Evolutionary conservation across 768 basidiomycete genomes (phyloP).

Genomic region (Mrakia gelida): DNA sequence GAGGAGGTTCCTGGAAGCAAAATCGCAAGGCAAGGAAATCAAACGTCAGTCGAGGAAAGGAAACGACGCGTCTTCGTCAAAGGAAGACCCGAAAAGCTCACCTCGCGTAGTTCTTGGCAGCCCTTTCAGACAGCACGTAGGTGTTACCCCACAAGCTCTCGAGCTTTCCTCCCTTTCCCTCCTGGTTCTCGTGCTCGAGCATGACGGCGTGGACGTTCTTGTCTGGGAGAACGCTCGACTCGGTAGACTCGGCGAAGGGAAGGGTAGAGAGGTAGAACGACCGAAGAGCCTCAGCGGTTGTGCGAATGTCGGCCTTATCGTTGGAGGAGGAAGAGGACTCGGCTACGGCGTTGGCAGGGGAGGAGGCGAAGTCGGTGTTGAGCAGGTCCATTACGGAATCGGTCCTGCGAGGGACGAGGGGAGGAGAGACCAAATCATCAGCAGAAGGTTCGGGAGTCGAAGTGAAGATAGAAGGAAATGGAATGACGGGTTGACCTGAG

Average conservation of each 20-base stretch:
- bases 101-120: slow-evolving; percentile 52
- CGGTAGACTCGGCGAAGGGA: background rate
- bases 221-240: too few species aligned
- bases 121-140: slow-evolving; percentile 52
- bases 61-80: background rate
- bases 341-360: too few species aligned
- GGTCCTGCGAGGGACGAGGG: slow-evolving; percentile 8
- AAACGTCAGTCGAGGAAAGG: too few species aligned
- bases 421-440: too few species aligned
- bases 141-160: slow-evolving; percentile 36
- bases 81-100: too few species aligned
- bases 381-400: slow-evolving; percentile 33
- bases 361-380: slow-evolving; percentile 31
- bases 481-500: background rate
- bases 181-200: background rate
- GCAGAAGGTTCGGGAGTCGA: too few species aligned
- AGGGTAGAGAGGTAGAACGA: background rate
- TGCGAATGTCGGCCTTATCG: too few species aligned
- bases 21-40: too few species aligned
- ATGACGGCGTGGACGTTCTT: background rate
- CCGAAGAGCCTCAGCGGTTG: background rate
- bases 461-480: too few species aligned
- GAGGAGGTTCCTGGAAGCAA: slow-evolving; percentile 48
- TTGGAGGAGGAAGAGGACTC: too few species aligned
- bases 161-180: slow-evolving; percentile 12